Base-by-base conservation (phyloP, 2,329 filamentous ascomycete species). In the Aurifilum marmelostoma region DNA sequence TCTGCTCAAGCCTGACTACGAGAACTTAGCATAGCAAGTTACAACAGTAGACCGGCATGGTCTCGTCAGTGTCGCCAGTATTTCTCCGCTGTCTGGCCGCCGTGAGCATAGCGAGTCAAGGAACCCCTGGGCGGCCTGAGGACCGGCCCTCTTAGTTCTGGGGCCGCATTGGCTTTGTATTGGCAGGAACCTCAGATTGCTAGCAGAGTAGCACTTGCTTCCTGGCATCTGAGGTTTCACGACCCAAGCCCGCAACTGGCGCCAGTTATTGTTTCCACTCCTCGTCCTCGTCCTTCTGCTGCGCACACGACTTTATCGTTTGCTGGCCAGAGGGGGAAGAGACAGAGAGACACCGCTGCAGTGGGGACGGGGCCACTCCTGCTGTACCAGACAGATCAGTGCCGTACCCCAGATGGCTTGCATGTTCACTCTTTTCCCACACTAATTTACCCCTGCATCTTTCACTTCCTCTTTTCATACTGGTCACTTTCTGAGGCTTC, bases 361-460 rank as follows among this genome's bases (percentile, higher is more conserved):
- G 43, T 47, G 43, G 43, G 21, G 43, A 47, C 43, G 43, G 43
- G 43, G 21, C 8, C 16, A n/a, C 21, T 47, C 9, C 18, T 47
- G 11, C 43, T n/a, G 43, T 47, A 47, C 32, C 32, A 37, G 29
- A 59, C 32, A 32, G 29, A 11, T 34, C 58, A 39, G 32, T 37
- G 37, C 14, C 43, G 32, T 60, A 60, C 58, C 27, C 58, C 58
- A 39, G 34, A 60, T 39, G 29, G 58, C 58, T 24, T 60, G 58
- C 58, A 37, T 37, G 32, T 43, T 24, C 34, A 62, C 59, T 43
- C 32, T 37, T 68, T 66, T 62, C 56, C 67, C 56, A 34, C 47
- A 54, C 39, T 66, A 59, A 66, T 66, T 60, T 66, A 66, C 63
- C 63, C 65, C 43, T 63, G 65, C 62, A 63, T 65, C 65, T 62